These are phyloP conservation scores for Eucalyptus urophylla DNA, from an alignment of 345 rosid genomes.

Conservation along the genomic window DNA sequence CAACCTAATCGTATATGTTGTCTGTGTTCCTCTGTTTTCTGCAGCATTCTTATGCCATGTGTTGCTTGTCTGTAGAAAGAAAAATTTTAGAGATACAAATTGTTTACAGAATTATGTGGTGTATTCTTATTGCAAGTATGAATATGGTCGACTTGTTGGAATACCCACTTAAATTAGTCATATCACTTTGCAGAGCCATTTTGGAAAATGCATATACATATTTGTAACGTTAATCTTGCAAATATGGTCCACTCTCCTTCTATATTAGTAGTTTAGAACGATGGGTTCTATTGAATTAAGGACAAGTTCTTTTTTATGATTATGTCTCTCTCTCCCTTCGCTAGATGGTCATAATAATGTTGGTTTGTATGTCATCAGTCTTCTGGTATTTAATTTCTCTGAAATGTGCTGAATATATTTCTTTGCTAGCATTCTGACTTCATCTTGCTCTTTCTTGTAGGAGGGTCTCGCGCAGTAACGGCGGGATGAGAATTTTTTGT, in stretches of 20 bases:
- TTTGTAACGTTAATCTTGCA: background rate
- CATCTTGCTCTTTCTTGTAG: background rate
- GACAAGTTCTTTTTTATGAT: background rate
- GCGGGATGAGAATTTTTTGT: conserved; percentile 27
- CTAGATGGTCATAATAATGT: background rate
- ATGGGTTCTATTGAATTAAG: background rate
- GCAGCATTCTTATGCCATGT: background rate
- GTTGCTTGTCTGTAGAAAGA: background rate
- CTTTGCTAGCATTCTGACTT: background rate
- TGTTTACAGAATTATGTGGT: background rate
- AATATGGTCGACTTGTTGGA: background rate
- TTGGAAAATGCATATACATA: background rate
- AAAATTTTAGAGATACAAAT: background rate
- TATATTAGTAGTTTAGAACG: background rate
- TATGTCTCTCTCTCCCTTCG: background rate
- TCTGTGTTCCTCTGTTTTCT: background rate
- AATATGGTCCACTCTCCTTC: background rate
- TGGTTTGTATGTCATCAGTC: background rate
- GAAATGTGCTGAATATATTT: background rate
- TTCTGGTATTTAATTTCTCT: background rate
- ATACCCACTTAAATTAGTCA: background rate
- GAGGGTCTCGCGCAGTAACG: conserved; percentile 27
- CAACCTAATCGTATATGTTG: background rate
- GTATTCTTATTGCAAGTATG: background rate
- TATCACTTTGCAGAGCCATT: background rate